These are phyloP conservation scores for Aspergillus versicolor DNA, from an alignment of 2,329 filamentous ascomycete genomes.

Conservation along the genomic window DNA sequence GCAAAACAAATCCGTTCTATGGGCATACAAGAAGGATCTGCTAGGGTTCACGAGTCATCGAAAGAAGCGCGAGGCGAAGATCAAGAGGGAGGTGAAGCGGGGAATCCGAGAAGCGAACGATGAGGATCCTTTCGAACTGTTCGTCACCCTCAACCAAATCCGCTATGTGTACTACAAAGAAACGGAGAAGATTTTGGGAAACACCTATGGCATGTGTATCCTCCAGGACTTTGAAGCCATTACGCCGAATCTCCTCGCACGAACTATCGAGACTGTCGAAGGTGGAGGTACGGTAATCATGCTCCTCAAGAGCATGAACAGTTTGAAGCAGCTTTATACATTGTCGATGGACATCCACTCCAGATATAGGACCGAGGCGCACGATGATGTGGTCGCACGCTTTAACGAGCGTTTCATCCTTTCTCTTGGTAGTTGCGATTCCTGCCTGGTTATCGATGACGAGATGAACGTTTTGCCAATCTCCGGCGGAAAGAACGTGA, in stretches of 20 bases:
- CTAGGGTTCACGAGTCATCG: slow-evolving; percentile 93
- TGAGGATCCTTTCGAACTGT: slow-evolving; percentile 95
- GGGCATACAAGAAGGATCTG: slow-evolving; percentile 98
- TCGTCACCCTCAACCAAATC: slow-evolving; percentile 93
- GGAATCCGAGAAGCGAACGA: slow-evolving; percentile 88
- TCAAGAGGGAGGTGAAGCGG: slow-evolving; percentile 96
- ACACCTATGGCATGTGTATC: slow-evolving; percentile 98
- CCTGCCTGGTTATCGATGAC: slow-evolving; percentile 93
- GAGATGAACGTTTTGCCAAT: slow-evolving; percentile 97
- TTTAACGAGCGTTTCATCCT: slow-evolving; percentile 98
- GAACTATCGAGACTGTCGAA: slow-evolving; percentile 96
- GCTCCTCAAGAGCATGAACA: slow-evolving; percentile 93
- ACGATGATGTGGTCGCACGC: slow-evolving; percentile 88
- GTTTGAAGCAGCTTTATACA: slow-evolving; percentile 94
- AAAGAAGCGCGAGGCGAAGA: slow-evolving; percentile 97
- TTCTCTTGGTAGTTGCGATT: slow-evolving; percentile 90
- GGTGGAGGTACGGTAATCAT: slow-evolving; percentile 89
- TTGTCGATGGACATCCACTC: slow-evolving; percentile 98
- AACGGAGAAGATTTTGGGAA: slow-evolving; percentile 96
- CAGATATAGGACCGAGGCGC: slow-evolving; percentile 92
- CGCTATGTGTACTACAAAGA: slow-evolving; percentile 99
- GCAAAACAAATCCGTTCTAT: slow-evolving; percentile 92
- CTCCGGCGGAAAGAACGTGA: slow-evolving; percentile 88
- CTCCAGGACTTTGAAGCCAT: slow-evolving; percentile 97
- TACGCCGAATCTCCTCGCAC: slow-evolving; percentile 92